Base-by-base conservation (phyloP, 2,329 filamentous ascomycete genomes). In the Atkinsonella texensis region DNA sequence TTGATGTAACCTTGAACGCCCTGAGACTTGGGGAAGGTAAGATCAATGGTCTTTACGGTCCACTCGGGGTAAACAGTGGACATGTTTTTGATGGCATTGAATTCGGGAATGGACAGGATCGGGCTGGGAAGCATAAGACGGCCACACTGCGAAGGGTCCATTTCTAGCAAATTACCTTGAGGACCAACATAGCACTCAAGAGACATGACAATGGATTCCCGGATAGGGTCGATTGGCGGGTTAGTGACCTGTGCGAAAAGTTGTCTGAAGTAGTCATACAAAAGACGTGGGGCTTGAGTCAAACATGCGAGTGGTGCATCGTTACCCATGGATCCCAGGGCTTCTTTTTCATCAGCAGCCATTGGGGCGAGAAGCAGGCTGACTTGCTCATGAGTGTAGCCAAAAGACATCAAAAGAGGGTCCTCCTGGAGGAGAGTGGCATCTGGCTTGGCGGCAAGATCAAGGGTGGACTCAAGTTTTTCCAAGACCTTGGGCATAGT, bases 201-300 rank as follows among this genome's bases (percentile, higher is more conserved):
- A 52, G 91, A 96, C 91, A 97, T 97, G 69, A 97, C 91, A 62
- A 96, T 93, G 31, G 90, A 91, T 76, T 97, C 91, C 69, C 91
- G 81, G 61, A 97, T 97, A 33, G 91, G 91, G 64, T 97, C 91
- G 63, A 97, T 97, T 13, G 91, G 91, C 59, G 91, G 91, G 70
- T 97, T 97, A 55, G 91, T 97, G 67, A 97, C 91, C 72, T 97
- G 91, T 10, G 91, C 91, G 68, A 97, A 97, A 43, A 97, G 83
- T 74, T 97, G 88, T 56, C 91, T 84, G 84, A 97, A 97, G 73
- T 97, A 97, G 69, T 96, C 91, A 68, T 87, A 95, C 18, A 96
- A 79, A 50, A 95, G 76, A 59, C 90, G 87, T 59, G 91, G 89
- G 56, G 90, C 87, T 58, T 87, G 80, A n/a, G 91, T 87, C 65